Percentiles rank a stretch among this genome's conserved stretches.
Evolutionary conservation across 495 filamentous ascomycete genomes (phyloP).

Genomic region (Lepidopterella palustris): DNA sequence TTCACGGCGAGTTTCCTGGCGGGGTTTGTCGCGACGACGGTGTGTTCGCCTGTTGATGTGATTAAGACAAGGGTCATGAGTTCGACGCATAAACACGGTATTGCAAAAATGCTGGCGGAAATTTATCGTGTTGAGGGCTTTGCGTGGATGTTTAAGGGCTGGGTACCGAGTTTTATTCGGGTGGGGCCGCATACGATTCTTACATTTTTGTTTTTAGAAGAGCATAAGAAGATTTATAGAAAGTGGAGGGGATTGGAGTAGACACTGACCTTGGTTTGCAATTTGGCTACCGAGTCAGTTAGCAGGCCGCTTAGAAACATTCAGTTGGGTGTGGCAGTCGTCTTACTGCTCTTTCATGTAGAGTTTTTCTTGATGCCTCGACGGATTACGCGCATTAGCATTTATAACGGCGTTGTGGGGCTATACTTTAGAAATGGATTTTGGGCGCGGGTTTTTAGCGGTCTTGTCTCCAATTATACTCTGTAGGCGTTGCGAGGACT

Average conservation of each 20-base stretch:
- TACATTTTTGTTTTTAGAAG: conserved; percentile 92
- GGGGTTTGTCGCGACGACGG: conserved; percentile 88
- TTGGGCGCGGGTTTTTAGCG: too few species aligned
- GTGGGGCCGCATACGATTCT: conserved; percentile 88
- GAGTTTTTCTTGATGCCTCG: too few species aligned
- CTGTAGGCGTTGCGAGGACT: too few species aligned
- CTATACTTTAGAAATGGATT: too few species aligned
- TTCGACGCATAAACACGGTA: conserved; percentile 47
- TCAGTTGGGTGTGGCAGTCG: too few species aligned
- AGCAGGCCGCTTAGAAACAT: too few species aligned
- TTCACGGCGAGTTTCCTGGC: conserved; percentile 81
- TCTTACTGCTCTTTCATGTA: too few species aligned
- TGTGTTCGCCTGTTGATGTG: conserved; percentile 92
- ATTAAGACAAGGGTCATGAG: conserved; percentile 97
- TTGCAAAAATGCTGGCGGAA: conserved; percentile 40
- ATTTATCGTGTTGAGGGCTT: conserved; percentile 73
- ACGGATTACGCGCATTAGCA: too few species aligned
- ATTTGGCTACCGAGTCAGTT: too few species aligned
- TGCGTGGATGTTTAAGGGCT: conserved; percentile 92
- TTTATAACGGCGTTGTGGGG: too few species aligned
- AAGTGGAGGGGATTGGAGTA: conserved; percentile 10
- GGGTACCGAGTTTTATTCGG: conserved; percentile 94
- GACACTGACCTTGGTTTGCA: background rate
- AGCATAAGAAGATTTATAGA: conserved; percentile 66
- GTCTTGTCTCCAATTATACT: too few species aligned